Conservation (phyloP, 164 flowering plant genomes). For the Aristolochia californica region DNA sequence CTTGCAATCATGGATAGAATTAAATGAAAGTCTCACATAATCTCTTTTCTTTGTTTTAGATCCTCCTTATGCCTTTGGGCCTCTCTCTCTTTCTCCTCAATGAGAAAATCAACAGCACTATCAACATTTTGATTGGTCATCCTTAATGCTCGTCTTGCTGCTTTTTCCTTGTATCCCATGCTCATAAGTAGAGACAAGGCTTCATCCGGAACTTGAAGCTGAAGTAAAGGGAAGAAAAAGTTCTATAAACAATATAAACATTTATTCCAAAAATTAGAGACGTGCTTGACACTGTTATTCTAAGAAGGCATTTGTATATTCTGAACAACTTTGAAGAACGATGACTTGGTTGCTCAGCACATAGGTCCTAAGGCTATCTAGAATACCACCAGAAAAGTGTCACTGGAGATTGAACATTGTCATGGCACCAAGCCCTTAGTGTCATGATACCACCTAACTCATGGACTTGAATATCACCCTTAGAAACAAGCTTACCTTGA, state of each 20-base stretch:
- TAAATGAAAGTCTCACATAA: constrained; percentile 19
- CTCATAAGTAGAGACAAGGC: constrained; percentile 57
- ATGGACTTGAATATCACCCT: no score
- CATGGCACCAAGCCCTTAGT: no score
- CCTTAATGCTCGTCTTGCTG: constrained; percentile 69
- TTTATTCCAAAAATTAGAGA: not conserved
- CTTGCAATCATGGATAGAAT: not conserved
- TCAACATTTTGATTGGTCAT: constrained; percentile 60
- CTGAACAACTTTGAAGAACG: no score
- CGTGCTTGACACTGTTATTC: not conserved
- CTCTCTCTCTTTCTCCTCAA: constrained; percentile 50
- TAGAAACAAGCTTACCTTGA: no score
- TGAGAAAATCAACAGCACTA: constrained; percentile 58
- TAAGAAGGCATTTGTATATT: no score
- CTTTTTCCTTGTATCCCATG: constrained; percentile 74
- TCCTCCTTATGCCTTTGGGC: constrained; percentile 42
- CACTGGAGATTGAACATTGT: no score
- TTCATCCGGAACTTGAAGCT: constrained; percentile 90
- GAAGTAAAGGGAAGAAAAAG: constrained; percentile 7
- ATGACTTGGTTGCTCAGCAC: no score
- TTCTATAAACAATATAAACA: not conserved
- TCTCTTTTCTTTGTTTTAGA: constrained; percentile 39
- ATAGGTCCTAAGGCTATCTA: no score
- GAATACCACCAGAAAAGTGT: no score
- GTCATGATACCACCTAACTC: no score